These are phyloP conservation scores for Scleromitrula shiraiana DNA, from an alignment of 2,329 filamentous ascomycete genomes.

Conservation along the genomic window DNA sequence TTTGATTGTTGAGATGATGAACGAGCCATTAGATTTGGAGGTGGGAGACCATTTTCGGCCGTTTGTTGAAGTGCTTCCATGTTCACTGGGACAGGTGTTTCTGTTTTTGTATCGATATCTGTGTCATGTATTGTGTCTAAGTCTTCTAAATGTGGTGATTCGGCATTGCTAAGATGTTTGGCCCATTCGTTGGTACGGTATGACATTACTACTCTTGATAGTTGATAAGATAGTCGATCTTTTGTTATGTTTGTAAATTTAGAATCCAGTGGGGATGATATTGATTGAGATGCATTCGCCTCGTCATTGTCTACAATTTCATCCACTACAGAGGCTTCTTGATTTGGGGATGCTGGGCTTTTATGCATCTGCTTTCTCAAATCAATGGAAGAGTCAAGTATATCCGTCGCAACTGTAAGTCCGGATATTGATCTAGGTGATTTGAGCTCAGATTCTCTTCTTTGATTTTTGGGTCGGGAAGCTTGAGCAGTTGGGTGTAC, in stretches of 20 bases:
- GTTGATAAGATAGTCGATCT: conserved; percentile 57
- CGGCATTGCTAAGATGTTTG: conserved; percentile 75
- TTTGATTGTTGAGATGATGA: conserved; percentile 17
- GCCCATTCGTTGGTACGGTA: conserved; percentile 96
- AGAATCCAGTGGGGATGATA: conserved; percentile 37
- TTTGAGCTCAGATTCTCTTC: too few species aligned
- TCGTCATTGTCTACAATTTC: not conserved
- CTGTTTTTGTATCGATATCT: conserved; percentile 38
- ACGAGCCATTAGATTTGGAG: conserved; percentile 11
- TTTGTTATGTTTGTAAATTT: conserved; percentile 44
- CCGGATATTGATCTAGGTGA: not conserved
- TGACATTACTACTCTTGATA: conserved; percentile 70
- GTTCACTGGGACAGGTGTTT: conserved; percentile 53
- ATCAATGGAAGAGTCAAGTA: not conserved
- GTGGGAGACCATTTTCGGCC: conserved; percentile 28
- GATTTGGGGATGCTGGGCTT: not conserved
- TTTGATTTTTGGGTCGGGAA: too few species aligned
- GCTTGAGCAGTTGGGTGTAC: too few species aligned
- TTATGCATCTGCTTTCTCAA: not conserved
- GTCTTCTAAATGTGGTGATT: conserved; percentile 59
- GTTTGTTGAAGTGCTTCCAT: conserved; percentile 59
- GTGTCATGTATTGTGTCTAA: conserved; percentile 39
- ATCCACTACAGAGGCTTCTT: not conserved
- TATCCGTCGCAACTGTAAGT: not conserved
- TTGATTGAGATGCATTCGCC: conserved; percentile 20